phyloP scores from a whole-genome alignment of 139 green algal species.

The Nannochloris sp. region DNA sequence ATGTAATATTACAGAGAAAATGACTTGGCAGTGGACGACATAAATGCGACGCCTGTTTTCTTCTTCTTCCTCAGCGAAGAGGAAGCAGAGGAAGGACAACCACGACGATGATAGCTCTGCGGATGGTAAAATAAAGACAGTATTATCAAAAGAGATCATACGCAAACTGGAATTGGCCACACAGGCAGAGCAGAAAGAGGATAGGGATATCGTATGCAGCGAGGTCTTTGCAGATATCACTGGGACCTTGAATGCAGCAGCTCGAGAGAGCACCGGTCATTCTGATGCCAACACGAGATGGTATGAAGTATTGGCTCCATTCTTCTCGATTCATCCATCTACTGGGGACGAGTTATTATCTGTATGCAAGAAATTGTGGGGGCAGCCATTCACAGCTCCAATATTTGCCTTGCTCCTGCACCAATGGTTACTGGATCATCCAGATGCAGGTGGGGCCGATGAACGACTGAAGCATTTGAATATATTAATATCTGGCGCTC shows the following conservation, averaged over 20 bases:
- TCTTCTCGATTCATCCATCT: slow-evolving; percentile 40
- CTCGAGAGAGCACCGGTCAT: slow-evolving; percentile 25
- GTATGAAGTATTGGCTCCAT: slow-evolving; percentile 61
- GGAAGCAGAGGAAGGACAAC: too few species aligned
- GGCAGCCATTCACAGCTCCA: slow-evolving; percentile 55
- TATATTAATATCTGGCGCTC: slow-evolving; percentile 54
- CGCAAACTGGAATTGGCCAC: slow-evolving; percentile 51
- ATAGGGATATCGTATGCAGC: slow-evolving; percentile 64
- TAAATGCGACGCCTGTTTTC: too few species aligned
- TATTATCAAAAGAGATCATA: slow-evolving; percentile 48
- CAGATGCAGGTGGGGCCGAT: slow-evolving; percentile 39
- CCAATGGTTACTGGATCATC: slow-evolving; percentile 57
- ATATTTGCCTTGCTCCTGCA: slow-evolving; percentile 68
- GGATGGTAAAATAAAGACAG: slow-evolving; percentile 21
- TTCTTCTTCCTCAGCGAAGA: too few species aligned
- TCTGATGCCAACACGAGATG: slow-evolving; percentile 15
- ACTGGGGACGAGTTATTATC: slow-evolving; percentile 48
- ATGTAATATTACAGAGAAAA: slow-evolving; percentile 2
- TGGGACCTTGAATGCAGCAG: slow-evolving; percentile 44
- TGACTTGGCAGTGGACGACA: not conserved
- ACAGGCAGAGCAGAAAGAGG: slow-evolving; percentile 59
- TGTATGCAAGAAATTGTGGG: slow-evolving; percentile 63
- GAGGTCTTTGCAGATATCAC: slow-evolving; percentile 79
- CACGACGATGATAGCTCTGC: not conserved
- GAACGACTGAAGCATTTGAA: slow-evolving; percentile 67